Percentiles rank a stretch among this genome's conserved stretches.
Evolutionary conservation across 2,329 filamentous ascomycete genomes (phyloP).

Genomic region (Mariannaea sp.): DNA sequence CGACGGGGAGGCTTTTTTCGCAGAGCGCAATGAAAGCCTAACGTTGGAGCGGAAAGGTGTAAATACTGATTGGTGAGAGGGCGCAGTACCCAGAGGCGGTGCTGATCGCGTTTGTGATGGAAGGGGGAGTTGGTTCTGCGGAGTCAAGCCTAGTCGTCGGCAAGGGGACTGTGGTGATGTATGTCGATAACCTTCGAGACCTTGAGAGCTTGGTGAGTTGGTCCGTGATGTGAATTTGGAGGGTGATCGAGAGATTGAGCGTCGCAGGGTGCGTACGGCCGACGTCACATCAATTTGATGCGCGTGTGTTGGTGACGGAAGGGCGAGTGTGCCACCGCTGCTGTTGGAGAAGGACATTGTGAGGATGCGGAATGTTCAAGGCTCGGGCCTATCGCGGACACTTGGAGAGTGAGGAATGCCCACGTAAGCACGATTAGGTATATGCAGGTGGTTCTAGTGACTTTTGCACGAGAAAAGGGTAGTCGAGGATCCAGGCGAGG

Average conservation of each 20-base stretch:
- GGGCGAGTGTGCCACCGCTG: slow-evolving; percentile 77
- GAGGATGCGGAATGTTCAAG: slow-evolving; percentile 38
- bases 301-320: slow-evolving; percentile 83
- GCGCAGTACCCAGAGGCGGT: slow-evolving; percentile 42
- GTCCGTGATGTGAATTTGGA: slow-evolving; percentile 75
- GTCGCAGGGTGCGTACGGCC: slow-evolving; percentile 80
- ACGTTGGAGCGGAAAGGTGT: slow-evolving; percentile 70
- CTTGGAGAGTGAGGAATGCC: slow-evolving; percentile 37
- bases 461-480: slow-evolving; percentile 18
- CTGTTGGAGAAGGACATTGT: slow-evolving; percentile 64
- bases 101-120: slow-evolving; percentile 43
- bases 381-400: slow-evolving; percentile 33
- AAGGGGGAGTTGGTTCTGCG: slow-evolving; percentile 42
- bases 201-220: slow-evolving; percentile 53
- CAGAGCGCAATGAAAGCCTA: slow-evolving; percentile 68
- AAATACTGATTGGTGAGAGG: slow-evolving; percentile 53
- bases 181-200: slow-evolving; percentile 53
- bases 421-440: slow-evolving; percentile 30
- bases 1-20: slow-evolving; percentile 58
- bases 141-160: slow-evolving; percentile 48
- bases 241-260: slow-evolving; percentile 90
- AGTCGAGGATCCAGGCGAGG: slow-evolving; percentile 18
- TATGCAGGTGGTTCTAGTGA: slow-evolving; percentile 20
- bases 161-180: slow-evolving; percentile 58
- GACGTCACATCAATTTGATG: slow-evolving; percentile 83